Conservation (phyloP, 179 eudicot species). For the Silene vulgaris region DNA sequence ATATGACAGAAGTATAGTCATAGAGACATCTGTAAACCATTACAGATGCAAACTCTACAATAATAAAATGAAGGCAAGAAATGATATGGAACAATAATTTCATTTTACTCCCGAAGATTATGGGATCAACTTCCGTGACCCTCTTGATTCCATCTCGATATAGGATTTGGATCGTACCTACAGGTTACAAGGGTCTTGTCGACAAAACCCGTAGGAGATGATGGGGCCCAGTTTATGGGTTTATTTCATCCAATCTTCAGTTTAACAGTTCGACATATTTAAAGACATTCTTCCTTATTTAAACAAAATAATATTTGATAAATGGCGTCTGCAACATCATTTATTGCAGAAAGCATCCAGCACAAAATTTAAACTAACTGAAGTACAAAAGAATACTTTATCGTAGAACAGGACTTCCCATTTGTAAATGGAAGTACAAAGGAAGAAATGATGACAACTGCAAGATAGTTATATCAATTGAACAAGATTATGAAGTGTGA, state of each 20-base stretch:
- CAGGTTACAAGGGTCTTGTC: background rate
- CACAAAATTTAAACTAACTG: background rate
- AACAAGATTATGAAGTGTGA: background rate
- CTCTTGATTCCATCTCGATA: background rate
- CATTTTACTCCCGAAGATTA: background rate
- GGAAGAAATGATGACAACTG: background rate
- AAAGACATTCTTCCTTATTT: background rate
- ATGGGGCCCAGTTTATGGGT: background rate
- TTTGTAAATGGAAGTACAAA: background rate
- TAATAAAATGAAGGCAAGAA: background rate
- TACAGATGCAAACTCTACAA: background rate
- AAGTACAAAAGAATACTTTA: background rate
- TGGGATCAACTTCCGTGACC: background rate
- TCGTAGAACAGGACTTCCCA: background rate
- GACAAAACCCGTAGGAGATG: background rate
- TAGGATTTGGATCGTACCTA: background rate
- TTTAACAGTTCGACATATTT: background rate
- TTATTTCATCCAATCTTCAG: background rate
- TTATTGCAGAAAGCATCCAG: background rate
- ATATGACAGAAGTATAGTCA: background rate
- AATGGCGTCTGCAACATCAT: background rate
- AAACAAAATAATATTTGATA: background rate
- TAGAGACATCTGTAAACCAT: background rate
- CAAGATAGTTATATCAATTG: background rate
- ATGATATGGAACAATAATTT: background rate